These are phyloP conservation scores for Thelonectria discophora DNA, from an alignment of 2,329 filamentous ascomycete genomes.

Conservation along the genomic window DNA sequence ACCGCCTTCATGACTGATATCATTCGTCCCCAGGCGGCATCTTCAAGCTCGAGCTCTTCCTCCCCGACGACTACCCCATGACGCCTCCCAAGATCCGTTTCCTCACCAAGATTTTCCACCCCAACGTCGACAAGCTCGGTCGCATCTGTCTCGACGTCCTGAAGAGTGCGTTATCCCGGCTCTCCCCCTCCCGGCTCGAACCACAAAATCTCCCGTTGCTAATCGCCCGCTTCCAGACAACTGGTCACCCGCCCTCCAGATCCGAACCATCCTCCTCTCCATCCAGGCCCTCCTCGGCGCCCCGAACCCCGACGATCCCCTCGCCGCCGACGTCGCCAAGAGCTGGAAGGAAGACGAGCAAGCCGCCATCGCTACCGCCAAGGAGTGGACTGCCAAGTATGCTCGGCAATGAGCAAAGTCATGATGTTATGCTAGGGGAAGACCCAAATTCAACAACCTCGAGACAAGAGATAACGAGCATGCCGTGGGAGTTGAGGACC, in stretches of 20 bases:
- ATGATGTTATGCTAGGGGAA: conserved; percentile 13
- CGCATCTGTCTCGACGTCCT: conserved; percentile 97
- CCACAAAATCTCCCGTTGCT: conserved; percentile 15
- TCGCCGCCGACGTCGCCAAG: conserved; percentile 97
- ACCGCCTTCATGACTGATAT: conserved; percentile 17
- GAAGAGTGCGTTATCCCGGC: conserved; percentile 73
- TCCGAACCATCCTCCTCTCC: conserved; percentile 96
- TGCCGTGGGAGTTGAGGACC: conserved; percentile 22
- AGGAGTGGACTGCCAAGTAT: conserved; percentile 89
- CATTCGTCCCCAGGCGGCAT: conserved; percentile 67
- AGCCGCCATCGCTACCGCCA: conserved; percentile 89
- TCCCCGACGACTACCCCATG: conserved; percentile 99
- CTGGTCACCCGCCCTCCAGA: conserved; percentile 98
- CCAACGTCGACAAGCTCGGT: conserved; percentile 97
- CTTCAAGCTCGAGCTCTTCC: conserved; percentile 96
- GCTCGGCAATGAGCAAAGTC: conserved; percentile 61
- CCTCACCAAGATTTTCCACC: conserved; percentile 98
- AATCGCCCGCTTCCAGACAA: conserved; percentile 71
- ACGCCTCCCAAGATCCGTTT: conserved; percentile 98
- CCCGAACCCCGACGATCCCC: conserved; percentile 97
- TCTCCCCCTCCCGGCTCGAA: conserved; percentile 6
- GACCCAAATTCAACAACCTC: conserved; percentile 21
- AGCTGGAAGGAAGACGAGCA: conserved; percentile 97
- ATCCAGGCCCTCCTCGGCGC: conserved; percentile 97
- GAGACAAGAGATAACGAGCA: conserved; percentile 22